Conservation (phyloP, 2,329 filamentous ascomycete species). For the Cladophialophora yegresii region DNA sequence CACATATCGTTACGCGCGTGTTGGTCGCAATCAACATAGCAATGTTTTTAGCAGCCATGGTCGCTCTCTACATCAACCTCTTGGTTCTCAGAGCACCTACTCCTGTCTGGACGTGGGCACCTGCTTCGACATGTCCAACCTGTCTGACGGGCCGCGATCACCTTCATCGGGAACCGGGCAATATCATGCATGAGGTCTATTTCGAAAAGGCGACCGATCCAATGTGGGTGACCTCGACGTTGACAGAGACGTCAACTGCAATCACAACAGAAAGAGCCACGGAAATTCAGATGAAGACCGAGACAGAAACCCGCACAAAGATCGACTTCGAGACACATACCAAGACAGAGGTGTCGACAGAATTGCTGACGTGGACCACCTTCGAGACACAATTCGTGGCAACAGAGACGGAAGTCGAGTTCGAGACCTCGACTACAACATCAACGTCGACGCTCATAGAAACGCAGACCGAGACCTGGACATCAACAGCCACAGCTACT, state of each 20-base stretch:
- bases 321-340: background rate
- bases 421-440: background rate
- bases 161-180: background rate
- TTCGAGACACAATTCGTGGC: background rate
- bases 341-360: background rate
- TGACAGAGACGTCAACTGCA: background rate
- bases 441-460: background rate
- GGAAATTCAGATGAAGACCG: background rate
- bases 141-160: background rate
- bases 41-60: background rate
- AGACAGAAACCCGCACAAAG: background rate
- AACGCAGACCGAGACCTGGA: background rate
- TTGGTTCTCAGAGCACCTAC: background rate
- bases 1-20: background rate
- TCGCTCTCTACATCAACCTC: background rate
- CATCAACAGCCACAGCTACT: background rate
- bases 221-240: background rate
- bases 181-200: background rate
- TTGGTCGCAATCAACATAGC: background rate
- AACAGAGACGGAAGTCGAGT: no score
- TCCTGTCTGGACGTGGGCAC: background rate
- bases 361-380: background rate
- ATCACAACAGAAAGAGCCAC: background rate
- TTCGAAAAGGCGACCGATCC: background rate
- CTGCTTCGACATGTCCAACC: background rate